phyloP scores from a whole-genome alignment of 306 rosid species.

The Vigna reflexopilosa region DNA sequence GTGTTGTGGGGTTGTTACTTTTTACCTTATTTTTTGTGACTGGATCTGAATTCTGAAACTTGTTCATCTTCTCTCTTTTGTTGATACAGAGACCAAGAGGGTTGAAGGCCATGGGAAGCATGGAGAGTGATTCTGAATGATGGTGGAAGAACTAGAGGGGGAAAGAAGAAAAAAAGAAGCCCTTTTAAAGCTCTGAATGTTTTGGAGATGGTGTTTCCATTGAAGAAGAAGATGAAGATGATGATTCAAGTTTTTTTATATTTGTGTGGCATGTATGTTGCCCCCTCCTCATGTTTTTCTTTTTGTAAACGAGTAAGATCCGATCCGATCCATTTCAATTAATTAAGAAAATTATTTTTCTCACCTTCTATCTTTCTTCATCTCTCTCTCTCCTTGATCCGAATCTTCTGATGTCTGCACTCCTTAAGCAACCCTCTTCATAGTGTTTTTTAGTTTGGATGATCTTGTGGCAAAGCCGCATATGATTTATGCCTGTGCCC shows the following conservation, averaged over 20 bases:
- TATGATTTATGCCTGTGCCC: constrained; percentile 14
- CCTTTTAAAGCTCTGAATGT: constrained; percentile 17
- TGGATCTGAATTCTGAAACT: constrained; percentile 5
- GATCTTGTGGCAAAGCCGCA: not conserved
- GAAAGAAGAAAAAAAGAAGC: not conserved
- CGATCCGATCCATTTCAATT: constrained; percentile 44
- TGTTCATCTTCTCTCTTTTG: not conserved
- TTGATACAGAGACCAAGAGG: constrained; percentile 78
- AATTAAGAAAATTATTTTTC: constrained; percentile 50
- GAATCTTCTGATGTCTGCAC: not conserved
- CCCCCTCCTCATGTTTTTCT: constrained; percentile 43
- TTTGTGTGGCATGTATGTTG: constrained; percentile 37
- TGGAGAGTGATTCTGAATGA: constrained; percentile 82
- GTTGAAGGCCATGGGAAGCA: constrained; percentile 83
- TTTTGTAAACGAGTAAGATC: constrained; percentile 54
- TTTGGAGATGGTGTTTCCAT: constrained; percentile 44
- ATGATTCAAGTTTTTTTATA: constrained; percentile 40
- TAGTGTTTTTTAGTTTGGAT: not conserved
- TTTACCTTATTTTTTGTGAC: not conserved
- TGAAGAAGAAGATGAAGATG: constrained; percentile 4
- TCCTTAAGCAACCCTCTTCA: constrained; percentile 15
- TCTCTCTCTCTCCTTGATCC: not conserved
- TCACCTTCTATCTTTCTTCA: not conserved
- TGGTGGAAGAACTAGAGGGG: not conserved
- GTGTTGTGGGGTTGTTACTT: not conserved